Conservation (phyloP, 306 rosid species). For the Cyamopsis tetragonoloba region DNA sequence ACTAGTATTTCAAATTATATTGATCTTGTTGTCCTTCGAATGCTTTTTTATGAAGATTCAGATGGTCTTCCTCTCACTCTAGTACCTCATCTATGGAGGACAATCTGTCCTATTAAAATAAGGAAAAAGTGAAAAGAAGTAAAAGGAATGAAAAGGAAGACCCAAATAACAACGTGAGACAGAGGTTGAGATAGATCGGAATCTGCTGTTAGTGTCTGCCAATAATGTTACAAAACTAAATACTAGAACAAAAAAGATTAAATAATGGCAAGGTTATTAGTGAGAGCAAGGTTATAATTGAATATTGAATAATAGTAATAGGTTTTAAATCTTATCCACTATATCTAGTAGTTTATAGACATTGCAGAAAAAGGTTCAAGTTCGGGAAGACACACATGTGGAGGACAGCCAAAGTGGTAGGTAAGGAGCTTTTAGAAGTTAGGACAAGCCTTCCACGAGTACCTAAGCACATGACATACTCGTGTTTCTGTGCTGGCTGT, state of each 20-base stretch:
- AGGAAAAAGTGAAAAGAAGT: background rate
- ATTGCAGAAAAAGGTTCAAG: conserved; percentile 18
- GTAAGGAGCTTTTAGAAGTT: conserved; percentile 48
- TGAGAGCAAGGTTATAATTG: conserved; percentile 2
- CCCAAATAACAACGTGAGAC: background rate
- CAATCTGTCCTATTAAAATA: conserved; percentile 22
- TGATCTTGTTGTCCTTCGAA: background rate
- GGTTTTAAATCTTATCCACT: conserved; percentile 32
- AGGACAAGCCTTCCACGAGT: conserved; percentile 44
- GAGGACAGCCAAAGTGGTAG: conserved; percentile 60
- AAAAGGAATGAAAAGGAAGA: background rate
- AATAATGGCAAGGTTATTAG: no score
- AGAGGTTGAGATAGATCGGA: conserved; percentile 17
- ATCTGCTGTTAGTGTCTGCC: conserved; percentile 32
- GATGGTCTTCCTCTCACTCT: background rate
- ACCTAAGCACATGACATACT: conserved; percentile 72
- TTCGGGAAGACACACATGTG: conserved; percentile 46
- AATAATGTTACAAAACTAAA: conserved; percentile 23
- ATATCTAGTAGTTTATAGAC: conserved; percentile 11
- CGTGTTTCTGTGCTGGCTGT: conserved; percentile 57
- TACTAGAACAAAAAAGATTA: no score
- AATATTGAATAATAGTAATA: conserved; percentile 4
- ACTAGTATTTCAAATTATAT: background rate
- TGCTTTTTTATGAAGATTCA: background rate
- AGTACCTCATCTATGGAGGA: conserved; percentile 3